Evolutionary conservation across 176 grass and related monocot species (phyloP).

Genomic region (Thinopyrum elongatum): DNA sequence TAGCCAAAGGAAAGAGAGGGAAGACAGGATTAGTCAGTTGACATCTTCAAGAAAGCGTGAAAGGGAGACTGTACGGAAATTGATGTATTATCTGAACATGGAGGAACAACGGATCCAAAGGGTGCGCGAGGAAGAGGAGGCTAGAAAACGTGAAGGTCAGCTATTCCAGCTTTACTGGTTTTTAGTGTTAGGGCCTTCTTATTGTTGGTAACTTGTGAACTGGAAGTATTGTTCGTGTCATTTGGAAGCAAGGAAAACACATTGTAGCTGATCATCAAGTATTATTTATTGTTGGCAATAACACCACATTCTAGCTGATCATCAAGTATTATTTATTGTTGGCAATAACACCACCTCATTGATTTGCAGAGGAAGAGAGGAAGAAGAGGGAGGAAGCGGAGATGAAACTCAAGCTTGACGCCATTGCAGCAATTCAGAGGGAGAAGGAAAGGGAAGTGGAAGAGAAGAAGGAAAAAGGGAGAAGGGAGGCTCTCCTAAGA

Average conservation of each 20-base stretch:
- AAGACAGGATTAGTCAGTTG: slow-evolving; percentile 60
- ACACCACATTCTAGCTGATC: too few relatives aligned
- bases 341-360: too few relatives aligned
- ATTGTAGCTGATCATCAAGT: too few relatives aligned
- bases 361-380: too few relatives aligned
- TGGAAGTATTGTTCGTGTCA: neutral
- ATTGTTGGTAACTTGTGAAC: neutral
- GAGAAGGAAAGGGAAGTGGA: neutral
- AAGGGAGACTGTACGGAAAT: slow-evolving; percentile 69
- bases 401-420: too few relatives aligned
- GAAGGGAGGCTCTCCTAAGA: neutral
- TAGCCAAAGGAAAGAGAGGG: slow-evolving; percentile 57
- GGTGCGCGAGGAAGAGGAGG: slow-evolving; percentile 66
- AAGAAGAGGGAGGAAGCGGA: too few relatives aligned
- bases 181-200: neutral
- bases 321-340: too few relatives aligned
- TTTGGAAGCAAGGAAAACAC: too few relatives aligned
- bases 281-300: too few relatives aligned
- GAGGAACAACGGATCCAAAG: slow-evolving; percentile 62
- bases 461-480: neutral
- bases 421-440: too few relatives aligned
- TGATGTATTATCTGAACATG: slow-evolving; percentile 59
- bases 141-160: slow-evolving; percentile 69
- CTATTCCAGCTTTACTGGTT: neutral
- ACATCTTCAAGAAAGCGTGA: slow-evolving; percentile 61